phyloP scores from a whole-genome alignment of 441 rosid species.

The Erodium texanum region DNA sequence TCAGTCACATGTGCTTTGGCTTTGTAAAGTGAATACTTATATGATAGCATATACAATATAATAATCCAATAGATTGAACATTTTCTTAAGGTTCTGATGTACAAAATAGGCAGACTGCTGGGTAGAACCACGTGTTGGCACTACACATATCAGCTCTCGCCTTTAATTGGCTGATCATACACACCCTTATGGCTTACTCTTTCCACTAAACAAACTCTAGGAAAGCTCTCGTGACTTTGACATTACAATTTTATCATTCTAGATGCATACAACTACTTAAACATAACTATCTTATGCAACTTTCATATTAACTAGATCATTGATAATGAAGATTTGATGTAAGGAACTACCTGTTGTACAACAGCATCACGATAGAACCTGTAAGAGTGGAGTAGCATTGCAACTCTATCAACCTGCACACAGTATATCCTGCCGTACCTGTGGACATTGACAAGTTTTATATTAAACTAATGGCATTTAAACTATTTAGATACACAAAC shows the following conservation, averaged over 20 bases:
- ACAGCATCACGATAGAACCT: constrained; percentile 97
- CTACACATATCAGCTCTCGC: background rate
- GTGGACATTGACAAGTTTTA: constrained; percentile 22
- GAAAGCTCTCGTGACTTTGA: background rate
- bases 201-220: background rate
- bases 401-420: constrained; percentile 92
- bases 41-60: background rate
- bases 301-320: background rate
- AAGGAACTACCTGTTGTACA: constrained; percentile 64
- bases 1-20: background rate
- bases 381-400: constrained; percentile 83
- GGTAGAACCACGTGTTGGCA: background rate
- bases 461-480: background rate
- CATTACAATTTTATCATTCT: background rate
- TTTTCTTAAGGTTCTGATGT: background rate
- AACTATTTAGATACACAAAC: constrained; percentile 15
- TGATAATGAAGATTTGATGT: background rate
- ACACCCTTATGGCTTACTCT: background rate
- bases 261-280: background rate
- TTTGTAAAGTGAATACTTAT: background rate
- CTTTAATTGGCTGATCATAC: background rate
- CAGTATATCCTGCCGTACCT: constrained; percentile 98
- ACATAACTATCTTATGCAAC: background rate
- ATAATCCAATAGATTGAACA: background rate
- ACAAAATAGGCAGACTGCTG: background rate